These are phyloP conservation scores for Chrysanthemum lavandulifolium DNA, from an alignment of 129 eudicot species.

Conservation along the genomic window DNA sequence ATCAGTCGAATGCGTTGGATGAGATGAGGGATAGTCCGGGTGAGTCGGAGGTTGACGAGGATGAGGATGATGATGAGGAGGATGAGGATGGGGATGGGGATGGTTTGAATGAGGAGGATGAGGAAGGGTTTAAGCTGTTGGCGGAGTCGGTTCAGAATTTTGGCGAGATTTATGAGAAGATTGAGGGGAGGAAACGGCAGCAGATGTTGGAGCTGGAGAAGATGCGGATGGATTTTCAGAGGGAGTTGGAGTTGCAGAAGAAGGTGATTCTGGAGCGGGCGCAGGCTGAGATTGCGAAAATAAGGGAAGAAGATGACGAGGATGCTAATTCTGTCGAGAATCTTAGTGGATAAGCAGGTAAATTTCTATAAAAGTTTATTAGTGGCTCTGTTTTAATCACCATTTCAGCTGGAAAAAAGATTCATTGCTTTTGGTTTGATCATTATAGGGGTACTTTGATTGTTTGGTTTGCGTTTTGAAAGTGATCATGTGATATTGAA, in stretches of 20 bases:
- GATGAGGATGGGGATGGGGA: conserved; percentile 18
- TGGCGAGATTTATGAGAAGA: conserved; percentile 87
- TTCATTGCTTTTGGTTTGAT: neutral
- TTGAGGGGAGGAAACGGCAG: conserved; percentile 77
- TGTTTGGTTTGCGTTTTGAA: too few species aligned
- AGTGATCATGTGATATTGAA: too few species aligned
- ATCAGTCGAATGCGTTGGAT: conserved; percentile 73
- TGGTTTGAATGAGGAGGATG: conserved; percentile 24
- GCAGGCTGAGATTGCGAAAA: conserved; percentile 70
- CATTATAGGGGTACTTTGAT: neutral
- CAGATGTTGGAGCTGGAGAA: conserved; percentile 91
- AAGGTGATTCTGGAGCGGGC: conserved; percentile 83
- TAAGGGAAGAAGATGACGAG: conserved; percentile 57
- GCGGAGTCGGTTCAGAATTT: conserved; percentile 80
- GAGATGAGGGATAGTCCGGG: conserved; percentile 96
- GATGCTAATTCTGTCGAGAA: conserved; percentile 54
- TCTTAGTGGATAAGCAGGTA: conserved; percentile 49
- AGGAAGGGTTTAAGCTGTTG: conserved; percentile 57
- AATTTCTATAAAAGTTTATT: neutral
- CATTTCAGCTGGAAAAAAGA: too few species aligned
- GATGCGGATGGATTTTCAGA: conserved; percentile 81
- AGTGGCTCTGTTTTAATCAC: neutral
- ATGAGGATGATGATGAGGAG: conserved; percentile 53
- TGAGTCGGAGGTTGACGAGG: conserved; percentile 56
- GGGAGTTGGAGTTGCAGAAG: conserved; percentile 86